phyloP scores from a whole-genome alignment of 305 asterid species.

The Fraxinus baroniana region DNA sequence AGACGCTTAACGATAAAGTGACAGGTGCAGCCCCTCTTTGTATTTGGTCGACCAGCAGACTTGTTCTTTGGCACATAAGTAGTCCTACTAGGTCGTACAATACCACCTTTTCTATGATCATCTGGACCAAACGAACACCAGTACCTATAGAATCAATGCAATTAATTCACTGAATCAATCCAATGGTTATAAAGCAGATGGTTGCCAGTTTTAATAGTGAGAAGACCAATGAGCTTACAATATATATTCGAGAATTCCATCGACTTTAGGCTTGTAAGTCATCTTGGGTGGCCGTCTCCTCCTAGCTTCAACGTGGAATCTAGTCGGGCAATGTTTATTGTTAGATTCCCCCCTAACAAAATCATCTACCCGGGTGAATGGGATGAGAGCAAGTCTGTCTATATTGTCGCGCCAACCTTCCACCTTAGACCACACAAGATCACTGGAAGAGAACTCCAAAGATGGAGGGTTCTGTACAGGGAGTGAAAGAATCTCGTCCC shows the following conservation, averaged over 20 bases:
- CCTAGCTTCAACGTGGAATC: constrained; percentile 93
- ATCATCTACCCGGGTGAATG: constrained; percentile 79
- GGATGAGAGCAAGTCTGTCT: constrained; percentile 78
- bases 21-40: constrained; percentile 96
- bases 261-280: constrained; percentile 83
- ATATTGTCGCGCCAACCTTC: constrained; percentile 93
- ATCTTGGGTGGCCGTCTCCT: constrained; percentile 60
- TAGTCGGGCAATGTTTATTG: constrained; percentile 79
- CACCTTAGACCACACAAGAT: constrained; percentile 86
- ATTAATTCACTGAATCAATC: constrained; percentile 3
- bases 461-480: constrained; percentile 91
- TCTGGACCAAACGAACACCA: constrained; percentile 99
- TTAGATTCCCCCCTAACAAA: constrained; percentile 89
- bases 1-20: constrained; percentile 91
- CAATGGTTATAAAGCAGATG: not conserved
- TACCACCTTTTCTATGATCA: constrained; percentile 86
- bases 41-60: constrained; percentile 87
- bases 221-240: constrained; percentile 45
- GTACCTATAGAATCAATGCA: constrained; percentile 49
- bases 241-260: constrained; percentile 89
- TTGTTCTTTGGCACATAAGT: constrained; percentile 75
- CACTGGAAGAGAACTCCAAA: constrained; percentile 73
- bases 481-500: constrained; percentile 91
- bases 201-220: constrained; percentile 14
- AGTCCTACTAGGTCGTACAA: constrained; percentile 83